Evolutionary conservation across 345 rosid species (phyloP).

Genomic region (Sisymbrium altissimum): DNA sequence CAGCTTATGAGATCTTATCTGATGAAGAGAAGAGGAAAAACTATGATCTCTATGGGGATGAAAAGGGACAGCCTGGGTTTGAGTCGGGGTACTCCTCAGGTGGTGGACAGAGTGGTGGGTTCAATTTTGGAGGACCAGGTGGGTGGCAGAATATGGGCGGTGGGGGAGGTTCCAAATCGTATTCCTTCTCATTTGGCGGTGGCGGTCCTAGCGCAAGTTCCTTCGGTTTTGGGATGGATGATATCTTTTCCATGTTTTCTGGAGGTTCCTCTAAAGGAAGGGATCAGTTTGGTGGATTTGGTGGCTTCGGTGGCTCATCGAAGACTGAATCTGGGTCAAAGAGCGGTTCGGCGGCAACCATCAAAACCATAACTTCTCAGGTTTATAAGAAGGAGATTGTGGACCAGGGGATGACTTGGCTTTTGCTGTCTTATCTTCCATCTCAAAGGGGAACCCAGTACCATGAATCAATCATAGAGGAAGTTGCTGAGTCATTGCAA

Average conservation of each 20-base stretch:
- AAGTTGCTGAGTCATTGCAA: slow-evolving; percentile 57
- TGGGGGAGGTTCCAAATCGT: slow-evolving; percentile 58
- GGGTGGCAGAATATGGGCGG: slow-evolving; percentile 75
- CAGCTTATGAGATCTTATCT: slow-evolving; percentile 92
- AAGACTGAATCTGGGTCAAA: slow-evolving; percentile 46
- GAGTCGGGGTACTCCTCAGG: slow-evolving; percentile 60
- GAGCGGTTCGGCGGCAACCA: slow-evolving; percentile 41
- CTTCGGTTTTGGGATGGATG: slow-evolving; percentile 62
- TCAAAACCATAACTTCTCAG: slow-evolving; percentile 49
- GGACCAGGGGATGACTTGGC: slow-evolving; percentile 88
- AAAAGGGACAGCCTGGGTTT: slow-evolving; percentile 79
- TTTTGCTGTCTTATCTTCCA: slow-evolving; percentile 60
- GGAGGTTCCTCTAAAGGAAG: slow-evolving; percentile 43
- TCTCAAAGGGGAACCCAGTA: slow-evolving; percentile 44
- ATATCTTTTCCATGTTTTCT: slow-evolving; percentile 60
- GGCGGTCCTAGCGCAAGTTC: slow-evolving; percentile 37
- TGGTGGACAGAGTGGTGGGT: slow-evolving; percentile 61
- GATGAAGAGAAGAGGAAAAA: slow-evolving; percentile 87
- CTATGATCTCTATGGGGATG: slow-evolving; percentile 87
- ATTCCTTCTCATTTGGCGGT: slow-evolving; percentile 75
- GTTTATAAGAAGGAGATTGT: slow-evolving; percentile 59
- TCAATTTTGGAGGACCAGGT: slow-evolving; percentile 58
- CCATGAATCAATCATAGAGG: slow-evolving; percentile 56
- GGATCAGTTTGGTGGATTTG: slow-evolving; percentile 36
- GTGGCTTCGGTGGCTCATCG: slow-evolving; percentile 61